A percentile compares a stretch with the other conserved stretches of the same genome.
phyloP scores from a whole-genome alignment of 371 early-diverging fungal species.

The Entomophthora muscae region DNA sequence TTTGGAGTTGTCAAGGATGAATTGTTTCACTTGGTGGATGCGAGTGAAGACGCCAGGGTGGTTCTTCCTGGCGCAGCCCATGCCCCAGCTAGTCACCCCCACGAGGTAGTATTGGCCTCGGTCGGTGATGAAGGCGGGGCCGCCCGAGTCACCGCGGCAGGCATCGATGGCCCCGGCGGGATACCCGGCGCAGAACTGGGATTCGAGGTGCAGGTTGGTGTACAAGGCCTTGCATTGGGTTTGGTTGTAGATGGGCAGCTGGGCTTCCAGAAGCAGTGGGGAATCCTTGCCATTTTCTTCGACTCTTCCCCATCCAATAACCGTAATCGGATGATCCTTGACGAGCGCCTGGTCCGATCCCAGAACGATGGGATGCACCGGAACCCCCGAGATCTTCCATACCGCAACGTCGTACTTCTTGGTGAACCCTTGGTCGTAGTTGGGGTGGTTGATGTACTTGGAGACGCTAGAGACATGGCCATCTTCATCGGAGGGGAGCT shows the following conservation, averaged over 20 bases:
- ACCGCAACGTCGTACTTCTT: too few relatives aligned
- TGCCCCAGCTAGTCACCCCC: neutral
- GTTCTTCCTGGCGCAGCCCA: neutral
- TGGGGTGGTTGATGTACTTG: too few relatives aligned
- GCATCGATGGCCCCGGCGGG: neutral
- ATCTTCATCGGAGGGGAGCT: too few relatives aligned
- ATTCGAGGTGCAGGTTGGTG: neutral
- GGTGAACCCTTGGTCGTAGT: too few relatives aligned
- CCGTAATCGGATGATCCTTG: neutral
- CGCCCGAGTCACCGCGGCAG: constrained; percentile 2
- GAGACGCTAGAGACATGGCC: too few relatives aligned
- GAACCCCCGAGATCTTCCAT: too few relatives aligned
- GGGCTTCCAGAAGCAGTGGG: neutral
- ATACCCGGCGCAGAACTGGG: neutral
- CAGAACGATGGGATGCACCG: neutral
- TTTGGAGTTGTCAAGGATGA: too few relatives aligned
- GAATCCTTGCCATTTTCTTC: neutral
- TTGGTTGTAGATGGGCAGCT: neutral
- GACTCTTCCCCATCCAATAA: neutral
- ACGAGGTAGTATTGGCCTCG: neutral
- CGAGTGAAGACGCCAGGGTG: neutral
- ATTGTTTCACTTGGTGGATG: neutral
- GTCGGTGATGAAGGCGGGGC: neutral
- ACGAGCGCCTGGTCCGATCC: neutral
- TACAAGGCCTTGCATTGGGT: neutral